Conservation (phyloP, 805 yeast species). For the Metschnikowia proteae region DNA sequence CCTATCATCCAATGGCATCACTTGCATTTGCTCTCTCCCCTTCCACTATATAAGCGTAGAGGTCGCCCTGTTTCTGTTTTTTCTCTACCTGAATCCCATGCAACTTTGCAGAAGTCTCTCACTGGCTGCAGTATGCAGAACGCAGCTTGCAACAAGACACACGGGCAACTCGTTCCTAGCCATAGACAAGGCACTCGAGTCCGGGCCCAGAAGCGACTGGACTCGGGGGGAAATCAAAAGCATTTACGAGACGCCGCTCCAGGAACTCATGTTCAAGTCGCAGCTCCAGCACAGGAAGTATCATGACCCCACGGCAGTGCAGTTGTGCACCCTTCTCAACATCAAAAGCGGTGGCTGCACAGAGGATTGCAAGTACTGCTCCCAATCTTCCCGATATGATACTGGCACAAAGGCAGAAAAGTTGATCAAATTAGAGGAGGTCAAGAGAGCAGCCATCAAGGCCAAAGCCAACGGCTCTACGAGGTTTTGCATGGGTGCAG, state of each 20-base stretch:
- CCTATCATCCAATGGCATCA: neutral
- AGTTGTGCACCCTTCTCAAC: conserved; percentile 69
- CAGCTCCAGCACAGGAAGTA: conserved; percentile 62
- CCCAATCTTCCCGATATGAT: conserved; percentile 65
- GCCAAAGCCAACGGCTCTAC: conserved; percentile 73
- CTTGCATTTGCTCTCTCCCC: neutral
- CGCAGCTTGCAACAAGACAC: neutral
- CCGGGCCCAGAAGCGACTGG: conserved; percentile 42
- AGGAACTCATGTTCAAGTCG: conserved; percentile 56
- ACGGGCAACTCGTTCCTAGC: neutral
- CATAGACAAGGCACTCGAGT: conserved; percentile 8
- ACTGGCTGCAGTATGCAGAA: neutral
- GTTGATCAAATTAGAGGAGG: conserved; percentile 58
- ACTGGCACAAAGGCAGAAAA: conserved; percentile 73
- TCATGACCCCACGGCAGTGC: conserved; percentile 68
- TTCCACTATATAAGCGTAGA: neutral
- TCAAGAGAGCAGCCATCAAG: conserved; percentile 55
- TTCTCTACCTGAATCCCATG: neutral
- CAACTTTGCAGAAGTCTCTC: neutral
- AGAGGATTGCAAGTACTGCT: conserved; percentile 79
- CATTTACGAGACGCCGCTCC: conserved; percentile 62
- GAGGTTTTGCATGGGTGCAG: conserved; percentile 82
- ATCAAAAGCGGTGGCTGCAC: conserved; percentile 81
- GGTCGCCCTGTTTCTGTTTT: neutral
- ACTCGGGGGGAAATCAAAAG: conserved; percentile 54